Conservation (phyloP, 257 asterid species). For the Nicotiana benthamiana region DNA sequence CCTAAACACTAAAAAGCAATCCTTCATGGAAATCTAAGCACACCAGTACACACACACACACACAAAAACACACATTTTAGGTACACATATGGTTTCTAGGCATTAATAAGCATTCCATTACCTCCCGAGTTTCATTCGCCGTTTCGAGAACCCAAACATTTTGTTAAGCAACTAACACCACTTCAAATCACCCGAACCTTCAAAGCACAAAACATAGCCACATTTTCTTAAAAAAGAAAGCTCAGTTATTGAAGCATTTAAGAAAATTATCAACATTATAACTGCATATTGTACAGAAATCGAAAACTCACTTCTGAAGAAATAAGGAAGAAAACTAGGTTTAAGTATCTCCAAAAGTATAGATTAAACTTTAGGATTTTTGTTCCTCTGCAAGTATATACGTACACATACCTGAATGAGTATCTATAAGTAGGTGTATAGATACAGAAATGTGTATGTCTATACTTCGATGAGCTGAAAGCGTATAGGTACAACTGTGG, state of each 20-base stretch:
- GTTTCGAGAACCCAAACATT: conserved; percentile 85
- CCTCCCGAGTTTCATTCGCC: conserved; percentile 88
- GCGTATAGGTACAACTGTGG: background rate
- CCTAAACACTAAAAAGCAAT: background rate
- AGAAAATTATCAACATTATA: background rate
- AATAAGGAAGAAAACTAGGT: background rate
- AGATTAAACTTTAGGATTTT: background rate
- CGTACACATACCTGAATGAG: background rate
- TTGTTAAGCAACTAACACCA: conserved; percentile 13
- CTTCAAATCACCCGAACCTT: conserved; percentile 21
- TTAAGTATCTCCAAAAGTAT: background rate
- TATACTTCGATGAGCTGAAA: too few species aligned
- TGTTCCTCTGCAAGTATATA: background rate
- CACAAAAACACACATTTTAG: background rate
- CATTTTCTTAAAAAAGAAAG: conserved; percentile 5
- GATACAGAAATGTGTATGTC: background rate
- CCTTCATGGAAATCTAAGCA: background rate
- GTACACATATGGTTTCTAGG: conserved; percentile 3
- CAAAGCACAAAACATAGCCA: background rate
- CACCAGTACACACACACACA: background rate
- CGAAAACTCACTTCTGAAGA: background rate
- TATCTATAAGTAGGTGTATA: background rate
- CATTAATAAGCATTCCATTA: conserved; percentile 8
- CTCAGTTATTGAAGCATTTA: background rate
- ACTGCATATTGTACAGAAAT: background rate